Conservation (phyloP, 2,329 filamentous ascomycete species). For the Nothopassalora personata region DNA sequence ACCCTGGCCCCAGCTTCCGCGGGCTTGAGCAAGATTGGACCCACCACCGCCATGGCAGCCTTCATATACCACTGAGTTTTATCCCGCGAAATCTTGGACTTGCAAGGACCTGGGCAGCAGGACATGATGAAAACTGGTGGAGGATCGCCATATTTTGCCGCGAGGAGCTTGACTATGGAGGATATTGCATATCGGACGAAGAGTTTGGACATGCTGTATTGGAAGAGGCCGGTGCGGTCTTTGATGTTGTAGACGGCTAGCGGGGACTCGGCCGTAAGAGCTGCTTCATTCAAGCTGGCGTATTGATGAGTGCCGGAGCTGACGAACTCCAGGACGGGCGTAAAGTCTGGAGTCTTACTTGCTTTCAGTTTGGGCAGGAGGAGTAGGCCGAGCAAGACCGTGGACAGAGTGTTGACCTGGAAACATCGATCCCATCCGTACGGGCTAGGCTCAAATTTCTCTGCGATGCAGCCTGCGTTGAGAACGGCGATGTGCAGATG, state of each 20-base stretch:
- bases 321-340: constrained; percentile 19
- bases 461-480: constrained; percentile 36
- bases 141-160: neutral
- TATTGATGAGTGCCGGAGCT: constrained; percentile 6
- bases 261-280: constrained; percentile 1
- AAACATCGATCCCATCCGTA: constrained; percentile 43
- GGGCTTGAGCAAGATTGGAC: constrained; percentile 7
- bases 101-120: constrained; percentile 5
- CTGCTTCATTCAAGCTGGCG: neutral
- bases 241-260: constrained; percentile 4
- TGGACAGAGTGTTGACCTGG: constrained; percentile 56
- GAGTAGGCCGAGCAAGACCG: constrained; percentile 49
- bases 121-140: constrained; percentile 11
- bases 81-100: neutral
- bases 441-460: constrained; percentile 22
- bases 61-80: neutral
- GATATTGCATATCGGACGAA: constrained; percentile 14
- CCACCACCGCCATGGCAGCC: neutral
- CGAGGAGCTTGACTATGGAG: constrained; percentile 1
- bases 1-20: constrained; percentile 17
- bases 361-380: constrained; percentile 38
- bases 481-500: constrained; percentile 36
- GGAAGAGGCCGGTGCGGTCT: neutral
- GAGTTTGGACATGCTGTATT: constrained; percentile 18
- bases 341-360: constrained; percentile 6